Evolutionary conservation across 306 rosid species (phyloP).

Genomic region (Gynostemma pentaphyllum): DNA sequence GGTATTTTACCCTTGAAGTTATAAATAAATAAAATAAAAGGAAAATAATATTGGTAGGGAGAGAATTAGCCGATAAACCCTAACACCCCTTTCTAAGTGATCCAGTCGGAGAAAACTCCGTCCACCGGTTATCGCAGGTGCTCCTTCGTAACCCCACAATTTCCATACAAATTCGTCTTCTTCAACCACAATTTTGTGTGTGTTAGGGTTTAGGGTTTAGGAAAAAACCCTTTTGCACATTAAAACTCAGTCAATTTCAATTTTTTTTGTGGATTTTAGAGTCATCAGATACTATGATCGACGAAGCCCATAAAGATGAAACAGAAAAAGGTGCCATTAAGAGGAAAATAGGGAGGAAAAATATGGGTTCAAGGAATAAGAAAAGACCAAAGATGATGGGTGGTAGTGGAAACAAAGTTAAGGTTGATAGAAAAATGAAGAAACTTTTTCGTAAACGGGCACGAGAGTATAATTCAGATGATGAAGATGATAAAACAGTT

Average conservation of each 20-base stretch:
- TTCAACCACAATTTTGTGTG: neutral
- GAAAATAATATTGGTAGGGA: no score
- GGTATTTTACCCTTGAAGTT: no score
- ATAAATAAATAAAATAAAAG: neutral
- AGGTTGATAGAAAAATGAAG: slow-evolving; percentile 60
- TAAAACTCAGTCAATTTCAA: neutral
- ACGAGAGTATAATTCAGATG: slow-evolving; percentile 72
- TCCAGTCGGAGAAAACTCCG: neutral
- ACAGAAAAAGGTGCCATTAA: slow-evolving; percentile 25
- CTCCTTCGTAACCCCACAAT: neutral
- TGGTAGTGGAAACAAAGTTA: slow-evolving; percentile 27
- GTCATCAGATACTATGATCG: slow-evolving; percentile 39
- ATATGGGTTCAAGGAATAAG: slow-evolving; percentile 29
- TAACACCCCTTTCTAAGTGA: neutral
- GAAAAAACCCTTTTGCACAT: neutral
- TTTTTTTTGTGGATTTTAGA: neutral
- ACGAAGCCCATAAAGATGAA: slow-evolving; percentile 27
- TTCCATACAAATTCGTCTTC: neutral
- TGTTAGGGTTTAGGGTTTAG: neutral
- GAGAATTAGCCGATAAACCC: neutral
- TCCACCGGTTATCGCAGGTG: neutral
- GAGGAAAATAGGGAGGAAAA: slow-evolving; percentile 41
- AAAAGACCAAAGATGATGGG: slow-evolving; percentile 34
- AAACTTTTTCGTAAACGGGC: slow-evolving; percentile 71
- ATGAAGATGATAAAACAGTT: slow-evolving; percentile 16